These are phyloP conservation scores for Knoxdaviesia capensis DNA, from an alignment of 2,329 filamentous ascomycete genomes.

Conservation along the genomic window DNA sequence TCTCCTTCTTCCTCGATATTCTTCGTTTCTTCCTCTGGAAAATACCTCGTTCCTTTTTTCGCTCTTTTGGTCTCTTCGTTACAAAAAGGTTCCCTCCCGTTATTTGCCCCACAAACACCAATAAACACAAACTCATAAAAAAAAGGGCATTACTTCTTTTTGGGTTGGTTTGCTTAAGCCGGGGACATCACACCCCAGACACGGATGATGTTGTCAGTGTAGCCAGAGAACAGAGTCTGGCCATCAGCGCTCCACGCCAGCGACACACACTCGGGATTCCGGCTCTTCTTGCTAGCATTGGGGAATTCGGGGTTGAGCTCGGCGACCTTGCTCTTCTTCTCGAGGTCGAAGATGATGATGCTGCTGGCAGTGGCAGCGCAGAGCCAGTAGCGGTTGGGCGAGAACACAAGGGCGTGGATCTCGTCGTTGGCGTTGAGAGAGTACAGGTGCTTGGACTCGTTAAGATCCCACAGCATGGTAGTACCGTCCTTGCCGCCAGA, in stretches of 20 bases:
- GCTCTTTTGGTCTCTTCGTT: background rate
- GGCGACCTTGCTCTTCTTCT: constrained; percentile 99
- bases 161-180: constrained; percentile 32
- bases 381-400: constrained; percentile 99
- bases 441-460: constrained; percentile 99
- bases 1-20: no score
- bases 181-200: constrained; percentile 96
- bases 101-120: constrained; percentile 5
- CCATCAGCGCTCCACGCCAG: constrained; percentile 96
- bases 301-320: constrained; percentile 95
- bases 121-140: constrained; percentile 4
- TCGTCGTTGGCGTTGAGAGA: constrained; percentile 95
- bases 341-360: constrained; percentile 99
- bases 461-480: constrained; percentile 99
- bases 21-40: no score
- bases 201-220: constrained; percentile 99
- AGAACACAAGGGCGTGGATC: constrained; percentile 99
- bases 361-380: constrained; percentile 91
- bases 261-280: constrained; percentile 93
- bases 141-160: background rate
- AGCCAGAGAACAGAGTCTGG: constrained; percentile 98
- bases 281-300: constrained; percentile 94
- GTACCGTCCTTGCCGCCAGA: constrained; percentile 99
- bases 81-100: background rate
- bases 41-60: constrained; percentile 2